phyloP scores from a whole-genome alignment of 352 stramenopile genomes.

The Phytophthora hybrid region DNA sequence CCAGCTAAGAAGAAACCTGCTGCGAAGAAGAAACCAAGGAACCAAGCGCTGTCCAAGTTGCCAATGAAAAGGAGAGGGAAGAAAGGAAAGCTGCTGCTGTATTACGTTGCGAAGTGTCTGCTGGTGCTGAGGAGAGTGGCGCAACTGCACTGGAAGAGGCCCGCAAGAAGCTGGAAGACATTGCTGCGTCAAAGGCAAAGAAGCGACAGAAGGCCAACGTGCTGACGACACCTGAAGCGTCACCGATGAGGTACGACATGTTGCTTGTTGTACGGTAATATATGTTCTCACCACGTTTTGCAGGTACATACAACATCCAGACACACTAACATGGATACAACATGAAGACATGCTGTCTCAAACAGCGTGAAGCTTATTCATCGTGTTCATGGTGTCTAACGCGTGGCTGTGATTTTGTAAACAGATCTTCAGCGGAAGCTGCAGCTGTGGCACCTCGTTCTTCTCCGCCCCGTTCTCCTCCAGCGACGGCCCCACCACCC shows the following conservation, averaged over 20 bases:
- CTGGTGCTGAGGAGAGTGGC: background rate
- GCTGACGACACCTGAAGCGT: background rate
- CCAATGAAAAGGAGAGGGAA: background rate
- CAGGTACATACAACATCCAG: background rate
- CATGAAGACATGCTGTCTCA: background rate
- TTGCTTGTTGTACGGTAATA: constrained; percentile 13
- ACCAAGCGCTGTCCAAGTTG: background rate
- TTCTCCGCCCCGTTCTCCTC: too few relatives aligned
- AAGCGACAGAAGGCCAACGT: background rate
- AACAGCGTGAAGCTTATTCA: background rate
- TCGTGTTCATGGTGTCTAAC: background rate
- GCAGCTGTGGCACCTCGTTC: too few relatives aligned
- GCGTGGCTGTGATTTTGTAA: background rate
- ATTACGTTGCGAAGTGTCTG: background rate
- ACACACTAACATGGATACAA: background rate
- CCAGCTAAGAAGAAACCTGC: background rate
- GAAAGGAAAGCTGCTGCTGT: background rate
- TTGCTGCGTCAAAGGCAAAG: constrained; percentile 1
- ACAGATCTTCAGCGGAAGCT: background rate
- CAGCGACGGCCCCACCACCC: too few relatives aligned
- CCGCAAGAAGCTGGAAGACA: background rate
- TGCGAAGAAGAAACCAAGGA: constrained; percentile 2
- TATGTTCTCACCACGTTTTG: constrained; percentile 3
- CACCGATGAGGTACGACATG: background rate
- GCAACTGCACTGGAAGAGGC: background rate